These are phyloP conservation scores for Trichoderma polysporum DNA, from an alignment of 2,329 filamentous ascomycete species.

Conservation along the genomic window DNA sequence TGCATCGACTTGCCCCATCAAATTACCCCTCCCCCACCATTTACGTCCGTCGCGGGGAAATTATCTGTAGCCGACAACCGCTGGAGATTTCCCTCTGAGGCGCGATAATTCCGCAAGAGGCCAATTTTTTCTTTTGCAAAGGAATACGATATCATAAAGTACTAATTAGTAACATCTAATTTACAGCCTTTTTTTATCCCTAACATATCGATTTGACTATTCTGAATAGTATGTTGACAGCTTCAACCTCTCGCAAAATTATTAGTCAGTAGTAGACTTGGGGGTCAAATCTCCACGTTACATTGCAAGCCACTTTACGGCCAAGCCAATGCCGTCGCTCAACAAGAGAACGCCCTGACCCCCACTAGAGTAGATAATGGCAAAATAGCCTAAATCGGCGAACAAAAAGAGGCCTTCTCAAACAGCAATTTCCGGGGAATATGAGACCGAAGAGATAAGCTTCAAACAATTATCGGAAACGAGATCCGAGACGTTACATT, in stretches of 20 bases:
- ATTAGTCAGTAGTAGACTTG: background rate
- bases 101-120: background rate
- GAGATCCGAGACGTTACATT: slow-evolving; percentile 17
- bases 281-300: slow-evolving; percentile 17
- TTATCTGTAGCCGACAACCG: background rate
- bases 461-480: background rate
- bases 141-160: background rate
- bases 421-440: background rate
- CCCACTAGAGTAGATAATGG: background rate
- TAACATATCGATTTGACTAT: background rate
- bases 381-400: slow-evolving; percentile 4
- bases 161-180: background rate
- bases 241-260: background rate
- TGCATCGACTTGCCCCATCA: too few relatives aligned
- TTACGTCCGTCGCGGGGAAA: background rate
- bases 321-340: background rate
- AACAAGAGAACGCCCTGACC: background rate
- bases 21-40: slow-evolving; percentile 10
- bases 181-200: background rate
- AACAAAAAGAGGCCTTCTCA: background rate
- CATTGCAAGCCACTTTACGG: slow-evolving; percentile 9
- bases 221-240: background rate
- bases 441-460: background rate
- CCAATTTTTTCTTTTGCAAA: background rate
- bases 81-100: background rate